Conservation (phyloP, 164 flowering plant species). For the Echeveria elegans region DNA sequence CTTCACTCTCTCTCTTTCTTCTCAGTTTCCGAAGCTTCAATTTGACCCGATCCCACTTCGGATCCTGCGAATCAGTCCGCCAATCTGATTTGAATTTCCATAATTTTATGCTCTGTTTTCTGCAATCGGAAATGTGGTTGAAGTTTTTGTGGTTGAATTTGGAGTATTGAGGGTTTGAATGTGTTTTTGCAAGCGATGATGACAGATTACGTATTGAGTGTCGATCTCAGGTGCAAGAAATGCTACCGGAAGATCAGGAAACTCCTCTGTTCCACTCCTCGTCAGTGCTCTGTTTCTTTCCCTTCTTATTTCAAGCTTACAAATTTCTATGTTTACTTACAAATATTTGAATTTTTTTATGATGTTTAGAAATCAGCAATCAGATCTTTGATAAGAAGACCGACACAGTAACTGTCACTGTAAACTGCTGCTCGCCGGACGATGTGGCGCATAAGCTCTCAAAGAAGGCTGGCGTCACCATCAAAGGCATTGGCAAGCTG, state of each 20-base stretch:
- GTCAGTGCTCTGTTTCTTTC: constrained; percentile 16
- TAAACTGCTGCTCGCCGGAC: constrained; percentile 46
- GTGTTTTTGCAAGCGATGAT: constrained; percentile 10
- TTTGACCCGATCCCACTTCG: background rate
- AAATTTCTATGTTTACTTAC: too few relatives aligned
- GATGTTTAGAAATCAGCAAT: constrained; percentile 38
- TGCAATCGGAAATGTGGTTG: background rate
- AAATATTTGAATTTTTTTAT: constrained; percentile 11
- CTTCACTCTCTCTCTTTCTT: background rate
- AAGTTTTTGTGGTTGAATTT: background rate
- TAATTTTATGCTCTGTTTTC: background rate
- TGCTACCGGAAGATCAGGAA: constrained; percentile 34
- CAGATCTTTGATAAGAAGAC: constrained; percentile 43
- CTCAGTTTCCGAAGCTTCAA: background rate
- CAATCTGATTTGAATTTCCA: background rate
- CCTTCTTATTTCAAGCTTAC: background rate
- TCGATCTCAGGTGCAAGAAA: constrained; percentile 30
- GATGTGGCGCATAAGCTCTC: constrained; percentile 37
- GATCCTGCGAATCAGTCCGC: background rate
- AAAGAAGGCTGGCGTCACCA: constrained; percentile 33
- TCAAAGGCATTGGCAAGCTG: constrained; percentile 34
- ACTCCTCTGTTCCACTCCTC: constrained; percentile 23
- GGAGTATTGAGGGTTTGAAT: background rate
- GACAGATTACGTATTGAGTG: constrained; percentile 24
- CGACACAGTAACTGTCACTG: constrained; percentile 40